Percentiles rank a stretch among this genome's conserved stretches.
Evolutionary conservation across 2,329 filamentous ascomycete species (phyloP).

Genomic region (Byssochlamys sp.): DNA sequence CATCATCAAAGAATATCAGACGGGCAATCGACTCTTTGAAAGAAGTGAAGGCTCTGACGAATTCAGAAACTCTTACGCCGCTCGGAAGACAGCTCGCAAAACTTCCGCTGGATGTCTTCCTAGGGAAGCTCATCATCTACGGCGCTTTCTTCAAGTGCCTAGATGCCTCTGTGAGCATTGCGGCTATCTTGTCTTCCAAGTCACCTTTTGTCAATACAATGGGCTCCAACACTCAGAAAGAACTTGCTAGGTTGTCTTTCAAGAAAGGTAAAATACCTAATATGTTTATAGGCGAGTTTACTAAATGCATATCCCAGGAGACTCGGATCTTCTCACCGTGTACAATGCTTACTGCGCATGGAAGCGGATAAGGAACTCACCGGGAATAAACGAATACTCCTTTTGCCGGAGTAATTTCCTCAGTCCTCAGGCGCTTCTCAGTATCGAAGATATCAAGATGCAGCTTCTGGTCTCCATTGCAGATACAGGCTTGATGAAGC

Average conservation of each 20-base stretch:
- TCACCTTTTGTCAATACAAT: slow-evolving; percentile 85
- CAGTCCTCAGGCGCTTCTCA: slow-evolving; percentile 73
- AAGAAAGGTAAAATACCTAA: slow-evolving; percentile 46
- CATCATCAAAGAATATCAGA: slow-evolving; percentile 82
- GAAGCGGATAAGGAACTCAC: slow-evolving; percentile 68
- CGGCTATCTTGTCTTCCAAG: slow-evolving; percentile 87
- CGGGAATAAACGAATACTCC: slow-evolving; percentile 64
- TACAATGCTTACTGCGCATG: slow-evolving; percentile 90
- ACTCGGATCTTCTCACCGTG: slow-evolving; percentile 83
- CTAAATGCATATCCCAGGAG: slow-evolving; percentile 40
- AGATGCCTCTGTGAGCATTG: slow-evolving; percentile 82
- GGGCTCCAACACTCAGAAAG: slow-evolving; percentile 70
- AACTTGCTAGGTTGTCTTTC: slow-evolving; percentile 68
- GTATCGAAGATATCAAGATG: slow-evolving; percentile 91
- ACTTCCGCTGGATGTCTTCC: slow-evolving; percentile 82
- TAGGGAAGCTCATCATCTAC: slow-evolving; percentile 84
- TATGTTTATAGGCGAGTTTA: neutral
- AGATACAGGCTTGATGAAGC: slow-evolving; percentile 70
- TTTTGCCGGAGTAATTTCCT: slow-evolving; percentile 95
- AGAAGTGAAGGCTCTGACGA: slow-evolving; percentile 80
- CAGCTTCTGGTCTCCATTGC: slow-evolving; percentile 77
- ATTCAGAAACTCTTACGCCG: slow-evolving; percentile 71
- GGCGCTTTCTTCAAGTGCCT: slow-evolving; percentile 81
- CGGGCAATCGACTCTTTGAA: slow-evolving; percentile 85
- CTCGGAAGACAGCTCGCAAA: slow-evolving; percentile 79